Evolutionary conservation across 768 basidiomycete species (phyloP).

Genomic region (Suillus ampliporus): DNA sequence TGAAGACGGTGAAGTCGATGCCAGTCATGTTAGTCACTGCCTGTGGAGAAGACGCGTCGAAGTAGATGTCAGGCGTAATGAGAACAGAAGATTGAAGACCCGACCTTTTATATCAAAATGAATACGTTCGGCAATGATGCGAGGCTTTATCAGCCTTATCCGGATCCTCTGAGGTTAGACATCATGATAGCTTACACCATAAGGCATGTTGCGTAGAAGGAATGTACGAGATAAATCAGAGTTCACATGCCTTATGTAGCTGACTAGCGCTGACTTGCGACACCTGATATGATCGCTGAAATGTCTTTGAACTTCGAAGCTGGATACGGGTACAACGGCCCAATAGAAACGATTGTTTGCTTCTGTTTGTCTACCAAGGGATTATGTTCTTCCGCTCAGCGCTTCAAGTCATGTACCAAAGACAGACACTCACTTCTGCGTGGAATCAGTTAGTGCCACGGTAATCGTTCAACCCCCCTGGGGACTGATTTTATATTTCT

Average conservation of each 20-base stretch:
- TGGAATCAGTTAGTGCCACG: background rate
- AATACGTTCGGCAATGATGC: background rate
- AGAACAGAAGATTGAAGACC: background rate
- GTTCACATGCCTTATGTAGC: background rate
- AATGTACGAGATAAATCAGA: background rate
- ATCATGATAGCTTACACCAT: background rate
- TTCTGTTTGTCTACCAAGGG: too few relatives aligned
- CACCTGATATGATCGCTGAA: background rate
- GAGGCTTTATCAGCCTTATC: background rate
- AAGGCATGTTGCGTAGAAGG: background rate
- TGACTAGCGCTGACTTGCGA: background rate
- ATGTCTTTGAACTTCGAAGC: background rate
- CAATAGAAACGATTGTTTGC: too few relatives aligned
- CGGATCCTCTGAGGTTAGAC: background rate
- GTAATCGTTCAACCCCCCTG: background rate
- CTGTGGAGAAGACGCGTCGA: background rate
- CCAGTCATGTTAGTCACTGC: constrained; percentile 15
- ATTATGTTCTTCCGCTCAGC: background rate
- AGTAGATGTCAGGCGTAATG: background rate
- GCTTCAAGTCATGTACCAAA: too few relatives aligned
- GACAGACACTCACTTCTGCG: background rate
- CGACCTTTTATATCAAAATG: background rate
- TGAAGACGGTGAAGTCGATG: constrained; percentile 37
- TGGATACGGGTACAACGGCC: background rate
- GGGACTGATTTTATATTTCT: background rate